Evolutionary conservation across 2,329 filamentous ascomycete genomes (phyloP), one percentile per base, ranked within the genome.

Genomic region (Epichloe elymi): DNA sequence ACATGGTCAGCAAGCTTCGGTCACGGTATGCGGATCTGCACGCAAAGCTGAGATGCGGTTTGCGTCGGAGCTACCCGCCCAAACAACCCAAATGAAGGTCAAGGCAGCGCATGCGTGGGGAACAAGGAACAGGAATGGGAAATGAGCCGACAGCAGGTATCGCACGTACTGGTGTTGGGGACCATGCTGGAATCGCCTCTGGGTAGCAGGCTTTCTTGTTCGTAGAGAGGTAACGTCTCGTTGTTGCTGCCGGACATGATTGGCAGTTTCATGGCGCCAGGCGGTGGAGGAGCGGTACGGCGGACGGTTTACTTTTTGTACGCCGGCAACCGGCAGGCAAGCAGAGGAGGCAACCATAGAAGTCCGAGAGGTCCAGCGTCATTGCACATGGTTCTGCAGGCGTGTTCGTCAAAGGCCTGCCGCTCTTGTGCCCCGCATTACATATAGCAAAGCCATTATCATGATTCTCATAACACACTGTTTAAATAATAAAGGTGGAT

Each of bases 201-300:
- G 45, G 59, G 55, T 44, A 55, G 56, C 47, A 46, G 37, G 51
- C 58, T 57, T 48, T 61, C 57, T 53, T 56, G 56, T 48, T 63
- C 60, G 59, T 59, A 62, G 47, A 65, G 56, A 55, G 64, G 63
- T 51, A 66, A 59, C 53, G 63, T 65, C 51, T 66, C 61, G 57
- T 55, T 57, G 56, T 59, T 61, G 54, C 56, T 57, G 55, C 58
- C 55, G 51, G 64, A 58, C 61, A 65, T 64, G 26, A 23, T 19
- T 60, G 60, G 56, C 51, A 60, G 51, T 49, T 48, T 41, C 46
- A 47, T 11, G 36, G 36, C 38, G 33, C 40, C 51, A 56, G 57
- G 60, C 37, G 50, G 50, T 47, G 50, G 50, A 47, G 50, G 47
- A 47, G 41, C 35, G 33, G 36, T 35, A 17, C 30, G 35, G 40